These are phyloP conservation scores for Yamadazyma dushanensis DNA, from an alignment of 1,139 yeast species.

Conservation along the genomic window DNA sequence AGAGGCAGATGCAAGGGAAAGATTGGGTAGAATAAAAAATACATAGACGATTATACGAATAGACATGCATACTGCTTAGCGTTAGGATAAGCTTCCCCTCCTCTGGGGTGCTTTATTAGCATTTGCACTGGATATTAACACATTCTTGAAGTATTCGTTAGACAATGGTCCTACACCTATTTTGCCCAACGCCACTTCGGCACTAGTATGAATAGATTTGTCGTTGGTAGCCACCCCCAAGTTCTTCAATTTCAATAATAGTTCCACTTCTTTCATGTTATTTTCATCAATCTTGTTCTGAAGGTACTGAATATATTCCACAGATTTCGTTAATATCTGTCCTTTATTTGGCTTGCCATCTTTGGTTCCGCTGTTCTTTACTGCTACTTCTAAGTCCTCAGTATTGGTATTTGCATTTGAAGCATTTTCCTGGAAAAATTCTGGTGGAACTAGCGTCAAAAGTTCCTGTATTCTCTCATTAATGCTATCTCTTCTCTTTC, in stretches of 20 bases:
- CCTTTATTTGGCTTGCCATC: conserved; percentile 95
- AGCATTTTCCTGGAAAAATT: conserved; percentile 40
- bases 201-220: conserved; percentile 67
- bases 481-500: conserved; percentile 83
- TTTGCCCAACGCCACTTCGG: conserved; percentile 72
- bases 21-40: conserved; percentile 32
- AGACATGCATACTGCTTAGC: too few species aligned
- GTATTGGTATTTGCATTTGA: conserved; percentile 12
- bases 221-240: conserved; percentile 35
- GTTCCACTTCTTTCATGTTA: conserved; percentile 76
- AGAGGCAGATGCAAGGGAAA: conserved; percentile 58
- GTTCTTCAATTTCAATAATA: conserved; percentile 59
- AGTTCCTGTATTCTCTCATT: conserved; percentile 87
- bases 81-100: conserved; percentile 20
- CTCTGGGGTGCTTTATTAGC: conserved; percentile 23
- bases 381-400: conserved; percentile 28
- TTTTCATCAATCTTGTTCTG: conserved; percentile 77
- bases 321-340: conserved; percentile 79
- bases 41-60: conserved; percentile 1
- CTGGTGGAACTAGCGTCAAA: conserved; percentile 65
- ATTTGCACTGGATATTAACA: conserved; percentile 34
- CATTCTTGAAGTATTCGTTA: conserved; percentile 43
- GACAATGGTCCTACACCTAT: conserved; percentile 83
- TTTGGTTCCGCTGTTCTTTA: conserved; percentile 65
- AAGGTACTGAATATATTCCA: conserved; percentile 74